Conservation (phyloP, 108 stramenopile genomes). For the Phaeodactylum tricornutum region DNA sequence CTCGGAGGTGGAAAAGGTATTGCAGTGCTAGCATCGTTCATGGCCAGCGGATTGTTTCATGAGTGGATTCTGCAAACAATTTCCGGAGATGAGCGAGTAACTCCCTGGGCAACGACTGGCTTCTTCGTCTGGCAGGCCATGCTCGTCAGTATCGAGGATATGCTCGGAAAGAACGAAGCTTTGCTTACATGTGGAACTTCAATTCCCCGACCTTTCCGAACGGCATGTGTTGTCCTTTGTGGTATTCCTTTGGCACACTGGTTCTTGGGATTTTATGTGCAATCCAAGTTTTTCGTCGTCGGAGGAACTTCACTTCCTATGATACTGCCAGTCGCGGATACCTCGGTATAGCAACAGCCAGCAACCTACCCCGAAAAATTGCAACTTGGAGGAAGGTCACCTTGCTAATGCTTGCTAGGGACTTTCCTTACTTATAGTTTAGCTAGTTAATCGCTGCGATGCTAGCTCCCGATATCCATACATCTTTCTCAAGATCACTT, state of each 20-base stretch:
- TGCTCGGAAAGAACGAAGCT: not conserved
- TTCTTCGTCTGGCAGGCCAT: slow-evolving; percentile 66
- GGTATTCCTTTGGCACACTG: slow-evolving; percentile 52
- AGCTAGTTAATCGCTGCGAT: too few species aligned
- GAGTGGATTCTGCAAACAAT: slow-evolving; percentile 39
- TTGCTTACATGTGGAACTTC: too few species aligned
- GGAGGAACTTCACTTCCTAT: slow-evolving; percentile 17
- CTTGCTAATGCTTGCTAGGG: too few species aligned
- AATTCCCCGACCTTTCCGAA: slow-evolving; percentile 29
- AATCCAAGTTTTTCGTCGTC: slow-evolving; percentile 37
- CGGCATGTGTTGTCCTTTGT: slow-evolving; percentile 28
- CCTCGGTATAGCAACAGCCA: too few species aligned
- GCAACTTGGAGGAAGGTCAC: too few species aligned
- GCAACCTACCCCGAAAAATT: too few species aligned
- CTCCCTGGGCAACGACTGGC: slow-evolving; percentile 22
- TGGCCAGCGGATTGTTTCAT: slow-evolving; percentile 63
- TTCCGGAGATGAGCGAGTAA: too few species aligned
- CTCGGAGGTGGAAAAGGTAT: slow-evolving; percentile 4
- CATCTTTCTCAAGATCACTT: too few species aligned
- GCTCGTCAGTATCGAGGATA: slow-evolving; percentile 31
- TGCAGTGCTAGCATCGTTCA: slow-evolving; percentile 43
- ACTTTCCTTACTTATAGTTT: too few species aligned
- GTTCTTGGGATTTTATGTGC: slow-evolving; percentile 43
- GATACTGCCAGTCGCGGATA: slow-evolving; percentile 7
- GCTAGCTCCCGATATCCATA: too few species aligned